These are phyloP conservation scores for Podila epicladia DNA, from an alignment of 192 early-diverging fungal species.

Conservation along the genomic window DNA sequence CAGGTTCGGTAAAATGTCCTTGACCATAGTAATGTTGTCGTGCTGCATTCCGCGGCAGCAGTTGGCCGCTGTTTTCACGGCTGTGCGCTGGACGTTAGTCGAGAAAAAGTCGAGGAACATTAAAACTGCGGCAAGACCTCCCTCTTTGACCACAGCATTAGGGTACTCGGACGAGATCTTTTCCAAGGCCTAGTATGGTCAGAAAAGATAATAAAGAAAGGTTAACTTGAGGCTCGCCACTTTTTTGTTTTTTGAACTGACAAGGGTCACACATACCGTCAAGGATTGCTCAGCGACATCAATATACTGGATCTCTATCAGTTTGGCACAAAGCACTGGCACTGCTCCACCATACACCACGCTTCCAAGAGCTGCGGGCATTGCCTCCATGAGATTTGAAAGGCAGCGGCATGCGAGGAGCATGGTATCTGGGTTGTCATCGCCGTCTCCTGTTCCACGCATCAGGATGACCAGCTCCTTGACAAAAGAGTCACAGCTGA, in stretches of 20 bases:
- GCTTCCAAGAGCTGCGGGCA: slow-evolving; percentile 70
- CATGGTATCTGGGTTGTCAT: slow-evolving; percentile 79
- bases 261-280: slow-evolving; percentile 52
- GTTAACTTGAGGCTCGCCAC: neutral
- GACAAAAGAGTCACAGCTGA: slow-evolving; percentile 73
- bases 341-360: slow-evolving; percentile 78
- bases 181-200: slow-evolving; percentile 65
- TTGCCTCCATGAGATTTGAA: slow-evolving; percentile 89
- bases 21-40: slow-evolving; percentile 66
- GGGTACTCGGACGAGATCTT: slow-evolving; percentile 83
- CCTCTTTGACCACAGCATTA: slow-evolving; percentile 69
- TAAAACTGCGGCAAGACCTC: slow-evolving; percentile 79
- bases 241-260: neutral
- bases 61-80: slow-evolving; percentile 79
- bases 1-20: slow-evolving; percentile 76
- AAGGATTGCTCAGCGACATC: slow-evolving; percentile 93
- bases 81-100: slow-evolving; percentile 83
- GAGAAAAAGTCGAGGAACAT: slow-evolving; percentile 93
- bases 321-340: slow-evolving; percentile 75
- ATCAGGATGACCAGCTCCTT: slow-evolving; percentile 75
- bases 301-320: slow-evolving; percentile 89
- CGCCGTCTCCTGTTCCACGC: slow-evolving; percentile 55
- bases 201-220: slow-evolving; percentile 2
- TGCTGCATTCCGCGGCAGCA: slow-evolving; percentile 64
- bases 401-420: slow-evolving; percentile 91